Conservation (phyloP, 495 filamentous ascomycete species). For the Venustampulla echinocandica region DNA sequence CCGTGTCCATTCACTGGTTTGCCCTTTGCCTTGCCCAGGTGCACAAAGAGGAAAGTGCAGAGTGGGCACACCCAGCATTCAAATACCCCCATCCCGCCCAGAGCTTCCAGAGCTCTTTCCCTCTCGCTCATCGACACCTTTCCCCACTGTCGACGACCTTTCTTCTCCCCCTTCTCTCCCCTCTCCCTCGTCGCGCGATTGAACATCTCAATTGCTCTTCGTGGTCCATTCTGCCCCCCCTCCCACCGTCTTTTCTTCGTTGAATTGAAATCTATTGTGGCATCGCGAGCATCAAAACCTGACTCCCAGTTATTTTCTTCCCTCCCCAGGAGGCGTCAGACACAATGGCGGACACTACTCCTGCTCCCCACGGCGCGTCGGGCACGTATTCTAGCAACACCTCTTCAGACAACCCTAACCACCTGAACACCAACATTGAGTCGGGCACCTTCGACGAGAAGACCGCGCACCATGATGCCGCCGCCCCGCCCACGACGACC, state of each 20-base stretch:
- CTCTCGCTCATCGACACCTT: conserved; percentile 28
- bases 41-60: no score
- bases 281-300: background rate
- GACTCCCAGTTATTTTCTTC: background rate
- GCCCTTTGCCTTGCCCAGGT: no score
- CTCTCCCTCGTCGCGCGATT: background rate
- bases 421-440: conserved; percentile 44
- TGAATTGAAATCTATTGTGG: background rate
- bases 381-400: conserved; percentile 12
- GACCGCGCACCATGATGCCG: conserved; percentile 13
- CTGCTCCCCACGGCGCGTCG: conserved; percentile 27
- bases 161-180: conserved; percentile 13
- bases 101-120: conserved; percentile 25
- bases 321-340: conserved; percentile 14
- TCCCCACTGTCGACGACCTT: conserved; percentile 19
- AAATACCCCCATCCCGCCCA: background rate
- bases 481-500: no score
- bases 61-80: background rate
- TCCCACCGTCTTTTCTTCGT: background rate
- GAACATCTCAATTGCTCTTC: background rate
- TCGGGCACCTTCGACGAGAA: conserved; percentile 50
- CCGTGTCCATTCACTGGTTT: no score
- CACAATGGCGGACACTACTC: conserved; percentile 41
- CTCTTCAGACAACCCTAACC: conserved; percentile 12
- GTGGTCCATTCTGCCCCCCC: background rate